Percentiles rank a stretch among this genome's conserved stretches.
Conservation (phyloP, 345 rosid species). For the Mallotus nudiflorus region DNA sequence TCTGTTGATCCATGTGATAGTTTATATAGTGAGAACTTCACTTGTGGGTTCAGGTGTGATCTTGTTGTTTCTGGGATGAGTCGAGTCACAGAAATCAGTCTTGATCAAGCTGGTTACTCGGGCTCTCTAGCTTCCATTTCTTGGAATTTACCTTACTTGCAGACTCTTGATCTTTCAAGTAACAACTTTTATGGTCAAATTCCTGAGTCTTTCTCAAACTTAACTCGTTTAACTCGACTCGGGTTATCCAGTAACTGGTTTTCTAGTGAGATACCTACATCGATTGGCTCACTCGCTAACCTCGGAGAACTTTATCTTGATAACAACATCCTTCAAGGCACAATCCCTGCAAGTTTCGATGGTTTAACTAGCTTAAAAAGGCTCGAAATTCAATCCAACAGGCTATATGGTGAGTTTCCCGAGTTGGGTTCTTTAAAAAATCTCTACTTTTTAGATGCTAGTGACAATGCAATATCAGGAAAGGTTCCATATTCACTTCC, state of each 20-base stretch:
- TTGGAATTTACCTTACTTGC: constrained; percentile 61
- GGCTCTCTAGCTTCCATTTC: constrained; percentile 52
- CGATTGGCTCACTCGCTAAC: constrained; percentile 50
- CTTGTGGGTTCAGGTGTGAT: constrained; percentile 93
- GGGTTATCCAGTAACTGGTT: constrained; percentile 60
- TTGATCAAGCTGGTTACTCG: constrained; percentile 81
- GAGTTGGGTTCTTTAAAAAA: constrained; percentile 52
- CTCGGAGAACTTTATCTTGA: constrained; percentile 71
- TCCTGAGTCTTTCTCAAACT: constrained; percentile 50
- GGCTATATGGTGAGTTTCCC: constrained; percentile 61
- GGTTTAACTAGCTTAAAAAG: constrained; percentile 46
- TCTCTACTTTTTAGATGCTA: constrained; percentile 61
- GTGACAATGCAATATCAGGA: constrained; percentile 70
- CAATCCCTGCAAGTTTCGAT: constrained; percentile 54
- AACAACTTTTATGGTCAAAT: constrained; percentile 64
- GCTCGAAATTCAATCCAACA: constrained; percentile 74
- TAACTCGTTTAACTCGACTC: constrained; percentile 60
- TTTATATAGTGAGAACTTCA: constrained; percentile 69
- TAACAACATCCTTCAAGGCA: constrained; percentile 58
- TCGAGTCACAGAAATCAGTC: constrained; percentile 73
- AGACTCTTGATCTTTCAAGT: constrained; percentile 61
- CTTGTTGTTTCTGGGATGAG: constrained; percentile 34
- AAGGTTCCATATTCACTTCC: constrained; percentile 53
- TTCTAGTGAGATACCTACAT: constrained; percentile 61
- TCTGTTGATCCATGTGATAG: constrained; percentile 75